Evolutionary conservation across 371 early-diverging fungal genomes (phyloP), one percentile per base, ranked within the genome.

Genomic region (Basidiobolus meristosporus): DNA sequence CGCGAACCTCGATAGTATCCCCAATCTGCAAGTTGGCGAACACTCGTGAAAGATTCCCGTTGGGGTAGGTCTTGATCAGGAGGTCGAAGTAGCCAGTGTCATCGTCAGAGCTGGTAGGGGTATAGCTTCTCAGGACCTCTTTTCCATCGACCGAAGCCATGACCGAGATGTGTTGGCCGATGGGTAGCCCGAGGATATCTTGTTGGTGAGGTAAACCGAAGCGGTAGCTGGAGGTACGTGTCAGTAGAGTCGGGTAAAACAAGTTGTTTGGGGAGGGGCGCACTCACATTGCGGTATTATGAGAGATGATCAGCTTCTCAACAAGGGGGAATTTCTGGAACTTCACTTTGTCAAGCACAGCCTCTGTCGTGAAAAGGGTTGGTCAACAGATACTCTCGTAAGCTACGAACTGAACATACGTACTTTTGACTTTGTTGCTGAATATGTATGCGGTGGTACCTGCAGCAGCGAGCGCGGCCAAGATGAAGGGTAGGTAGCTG

Each of bases 101-200:
- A 47, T 78, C 82, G 58, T 84, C 77, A 9, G 73, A 67, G 42
- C 75, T 77, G 23, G 85, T 83, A 21, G 95, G 95, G 17, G 95
- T 95, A 57, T 95, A 95, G 57, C 86, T 88, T 40, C 95, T 77
- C 22, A 70, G 65, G 35, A 88, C 67, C 34, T 77, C 72, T 53
- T 90, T 88, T 45, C 88, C 92, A 47, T 77, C 69, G 46, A 88
- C 73, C 42, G 70, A 68, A 19, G 86, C 81, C 70, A 77, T 77
- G 38, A 92, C 62, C 31, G 87, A 82, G 45, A 93, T 77, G 54
- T 92, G 93, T 62, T 88, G 91, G 16, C 93, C 93, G 46, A 84
- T 86, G 40, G 90, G 90, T 48, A 92, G 65, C 19, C 90, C 90
- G 31, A 92, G 65, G 31, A 59, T 43, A 32, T 62, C 61, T 39